Conservation (phyloP, 305 asterid species). For the Solanum chacoense region DNA sequence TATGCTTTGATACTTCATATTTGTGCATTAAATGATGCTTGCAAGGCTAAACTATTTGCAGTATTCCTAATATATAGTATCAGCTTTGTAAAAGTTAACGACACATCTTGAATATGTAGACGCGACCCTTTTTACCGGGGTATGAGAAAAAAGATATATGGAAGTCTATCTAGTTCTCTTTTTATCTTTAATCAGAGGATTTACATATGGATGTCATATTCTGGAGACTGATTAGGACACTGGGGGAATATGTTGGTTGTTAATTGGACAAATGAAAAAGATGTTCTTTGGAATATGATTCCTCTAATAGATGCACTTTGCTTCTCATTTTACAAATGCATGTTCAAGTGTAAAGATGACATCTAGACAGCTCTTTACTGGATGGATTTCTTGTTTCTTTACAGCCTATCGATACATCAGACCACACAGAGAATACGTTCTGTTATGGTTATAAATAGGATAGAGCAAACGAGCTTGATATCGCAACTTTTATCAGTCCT, state of each 20-base stretch:
- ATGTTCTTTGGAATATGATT: not conserved
- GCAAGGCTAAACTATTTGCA: not conserved
- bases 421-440: not conserved
- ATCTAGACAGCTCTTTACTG: not conserved
- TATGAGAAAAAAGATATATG: not conserved
- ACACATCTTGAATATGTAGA: not conserved
- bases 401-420: not conserved
- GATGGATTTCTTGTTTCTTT: not conserved
- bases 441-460: not conserved
- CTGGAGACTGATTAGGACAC: not conserved
- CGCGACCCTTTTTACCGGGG: not conserved
- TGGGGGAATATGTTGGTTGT: not conserved
- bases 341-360: not conserved
- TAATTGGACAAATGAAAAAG: not conserved
- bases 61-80: not conserved
- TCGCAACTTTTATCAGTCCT: not conserved
- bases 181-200: not conserved
- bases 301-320: not conserved
- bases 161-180: not conserved
- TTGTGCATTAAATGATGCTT: not conserved
- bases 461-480: not conserved
- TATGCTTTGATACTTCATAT: not conserved
- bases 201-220: not conserved
- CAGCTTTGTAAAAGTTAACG: not conserved
- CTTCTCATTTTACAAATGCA: not conserved